Conservation (phyloP, 2,329 filamentous ascomycete species). For the Trichoderma guizhouense region DNA sequence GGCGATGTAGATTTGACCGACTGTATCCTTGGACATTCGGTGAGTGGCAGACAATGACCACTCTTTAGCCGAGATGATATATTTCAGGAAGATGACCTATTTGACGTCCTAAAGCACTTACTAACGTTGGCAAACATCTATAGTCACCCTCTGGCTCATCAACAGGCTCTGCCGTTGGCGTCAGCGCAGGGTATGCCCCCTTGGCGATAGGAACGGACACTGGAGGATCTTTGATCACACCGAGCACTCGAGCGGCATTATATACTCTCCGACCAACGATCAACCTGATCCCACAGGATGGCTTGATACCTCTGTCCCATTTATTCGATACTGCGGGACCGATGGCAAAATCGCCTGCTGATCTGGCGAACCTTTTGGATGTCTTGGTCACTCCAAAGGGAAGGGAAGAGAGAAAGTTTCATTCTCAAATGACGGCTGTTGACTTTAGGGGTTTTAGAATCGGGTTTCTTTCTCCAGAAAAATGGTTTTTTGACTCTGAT, state of each 20-base stretch:
- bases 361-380: background rate
- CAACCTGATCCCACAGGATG: background rate
- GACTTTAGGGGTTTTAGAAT: background rate
- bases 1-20: background rate
- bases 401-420: background rate
- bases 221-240: background rate
- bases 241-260: background rate
- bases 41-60: background rate
- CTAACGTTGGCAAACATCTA: background rate
- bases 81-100: background rate
- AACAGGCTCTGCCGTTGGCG: background rate
- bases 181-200: background rate
- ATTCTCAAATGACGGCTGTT: background rate
- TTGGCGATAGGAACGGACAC: background rate
- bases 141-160: background rate
- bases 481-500: background rate
- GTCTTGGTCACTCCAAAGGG: background rate
- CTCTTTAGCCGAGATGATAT: background rate
- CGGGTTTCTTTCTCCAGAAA: background rate
- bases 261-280: background rate
- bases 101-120: background rate
- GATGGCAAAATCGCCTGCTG: background rate
- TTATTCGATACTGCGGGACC: background rate
- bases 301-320: background rate
- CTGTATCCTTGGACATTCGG: background rate